phyloP scores from a whole-genome alignment of 495 filamentous ascomycete genomes.

The Pseudevernia furfuracea region DNA sequence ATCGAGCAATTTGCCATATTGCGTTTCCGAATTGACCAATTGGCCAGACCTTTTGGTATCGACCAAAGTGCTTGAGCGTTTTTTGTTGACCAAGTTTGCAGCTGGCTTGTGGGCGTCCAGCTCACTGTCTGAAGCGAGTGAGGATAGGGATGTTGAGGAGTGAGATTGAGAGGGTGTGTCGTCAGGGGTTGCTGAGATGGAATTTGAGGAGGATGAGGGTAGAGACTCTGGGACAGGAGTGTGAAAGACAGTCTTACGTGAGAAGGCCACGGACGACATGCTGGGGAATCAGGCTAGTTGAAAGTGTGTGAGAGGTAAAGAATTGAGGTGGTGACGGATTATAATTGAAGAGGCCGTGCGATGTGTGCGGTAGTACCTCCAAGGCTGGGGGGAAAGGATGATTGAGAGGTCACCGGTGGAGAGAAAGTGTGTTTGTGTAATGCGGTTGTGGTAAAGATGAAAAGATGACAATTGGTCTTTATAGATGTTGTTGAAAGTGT shows the following conservation, averaged over 20 bases:
- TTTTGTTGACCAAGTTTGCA: neutral
- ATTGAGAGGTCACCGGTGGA: neutral
- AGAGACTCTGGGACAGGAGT: neutral
- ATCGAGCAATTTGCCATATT: constrained; percentile 40
- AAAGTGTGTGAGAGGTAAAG: neutral
- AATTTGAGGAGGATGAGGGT: constrained; percentile 49
- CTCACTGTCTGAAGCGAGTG: constrained; percentile 58
- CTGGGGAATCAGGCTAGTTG: neutral
- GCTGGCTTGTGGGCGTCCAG: neutral
- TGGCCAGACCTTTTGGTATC: constrained; percentile 4
- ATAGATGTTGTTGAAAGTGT: neutral
- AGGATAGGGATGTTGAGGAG: constrained; percentile 86
- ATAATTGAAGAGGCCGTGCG: neutral
- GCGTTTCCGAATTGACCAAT: neutral
- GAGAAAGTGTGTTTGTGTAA: neutral
- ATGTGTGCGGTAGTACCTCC: neutral
- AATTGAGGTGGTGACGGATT: neutral
- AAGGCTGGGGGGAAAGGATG: neutral
- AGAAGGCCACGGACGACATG: neutral
- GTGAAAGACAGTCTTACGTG: neutral
- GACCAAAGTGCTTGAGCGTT: constrained; percentile 1
- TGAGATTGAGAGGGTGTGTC: constrained; percentile 68
- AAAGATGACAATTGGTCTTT: neutral
- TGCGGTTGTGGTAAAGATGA: neutral
- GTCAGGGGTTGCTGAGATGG: constrained; percentile 55